Evolutionary conservation across 495 filamentous ascomycete species (phyloP).

Genomic region (Aspergillus kassunensis): DNA sequence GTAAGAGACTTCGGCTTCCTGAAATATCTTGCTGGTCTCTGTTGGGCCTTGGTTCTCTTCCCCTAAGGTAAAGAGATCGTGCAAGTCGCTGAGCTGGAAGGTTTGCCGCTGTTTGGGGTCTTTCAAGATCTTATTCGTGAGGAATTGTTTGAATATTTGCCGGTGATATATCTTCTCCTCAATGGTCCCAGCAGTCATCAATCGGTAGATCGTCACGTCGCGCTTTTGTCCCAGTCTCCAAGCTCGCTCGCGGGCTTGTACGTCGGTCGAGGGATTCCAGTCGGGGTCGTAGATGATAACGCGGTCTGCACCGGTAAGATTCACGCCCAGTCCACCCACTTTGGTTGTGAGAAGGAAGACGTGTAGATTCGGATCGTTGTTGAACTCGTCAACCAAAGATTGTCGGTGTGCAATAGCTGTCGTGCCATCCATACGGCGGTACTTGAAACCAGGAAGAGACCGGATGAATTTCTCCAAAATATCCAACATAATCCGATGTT

Average conservation of each 20-base stretch:
- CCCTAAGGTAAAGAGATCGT: constrained; percentile 85
- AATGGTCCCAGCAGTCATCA: constrained; percentile 96
- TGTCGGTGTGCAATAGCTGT: constrained; percentile 82
- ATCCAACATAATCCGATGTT: constrained; percentile 88
- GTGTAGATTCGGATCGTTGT: constrained; percentile 69
- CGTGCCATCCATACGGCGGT: constrained; percentile 87
- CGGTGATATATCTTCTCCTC: constrained; percentile 99
- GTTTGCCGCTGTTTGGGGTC: constrained; percentile 86
- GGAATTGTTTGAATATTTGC: constrained; percentile 94
- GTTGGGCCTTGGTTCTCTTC: constrained; percentile 63
- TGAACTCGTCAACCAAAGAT: constrained; percentile 84
- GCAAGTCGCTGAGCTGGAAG: constrained; percentile 79
- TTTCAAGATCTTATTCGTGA: constrained; percentile 89
- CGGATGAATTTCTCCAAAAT: constrained; percentile 79
- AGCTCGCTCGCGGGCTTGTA: constrained; percentile 92
- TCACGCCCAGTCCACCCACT: constrained; percentile 90
- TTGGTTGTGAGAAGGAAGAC: constrained; percentile 93
- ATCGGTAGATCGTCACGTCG: constrained; percentile 87
- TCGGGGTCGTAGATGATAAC: constrained; percentile 98
- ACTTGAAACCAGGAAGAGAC: constrained; percentile 64
- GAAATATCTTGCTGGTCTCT: constrained; percentile 81
- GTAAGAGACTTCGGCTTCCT: constrained; percentile 70
- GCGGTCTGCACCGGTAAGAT: constrained; percentile 89
- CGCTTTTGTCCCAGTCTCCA: constrained; percentile 94
- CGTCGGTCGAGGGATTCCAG: constrained; percentile 93